These are phyloP conservation scores for Marasmius oreades DNA, from an alignment of 1,284 basidiomycete species.

Conservation along the genomic window DNA sequence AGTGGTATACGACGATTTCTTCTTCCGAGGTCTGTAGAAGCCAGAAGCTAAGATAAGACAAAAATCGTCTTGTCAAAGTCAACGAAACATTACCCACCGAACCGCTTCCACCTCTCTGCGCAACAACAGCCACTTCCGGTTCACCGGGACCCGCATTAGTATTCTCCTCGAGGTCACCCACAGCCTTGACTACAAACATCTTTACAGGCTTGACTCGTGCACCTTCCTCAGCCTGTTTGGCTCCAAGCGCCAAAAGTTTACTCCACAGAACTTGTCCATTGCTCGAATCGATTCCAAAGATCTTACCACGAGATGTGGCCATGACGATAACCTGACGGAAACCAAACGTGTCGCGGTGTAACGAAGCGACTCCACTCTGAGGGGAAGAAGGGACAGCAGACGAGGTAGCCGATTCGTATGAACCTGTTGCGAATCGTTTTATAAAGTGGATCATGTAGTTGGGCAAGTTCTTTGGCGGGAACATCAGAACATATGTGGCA, in stretches of 20 bases:
- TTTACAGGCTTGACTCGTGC: slow-evolving; percentile 53
- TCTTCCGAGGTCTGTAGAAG: slow-evolving; percentile 40
- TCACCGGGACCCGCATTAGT: slow-evolving; percentile 17
- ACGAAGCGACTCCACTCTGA: slow-evolving; percentile 20
- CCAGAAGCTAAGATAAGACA: slow-evolving; percentile 6
- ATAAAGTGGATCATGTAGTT: slow-evolving; percentile 65
- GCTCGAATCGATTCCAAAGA: slow-evolving; percentile 81
- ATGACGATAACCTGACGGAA: slow-evolving; percentile 83
- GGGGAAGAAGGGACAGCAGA: slow-evolving; percentile 31
- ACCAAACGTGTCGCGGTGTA: slow-evolving; percentile 79
- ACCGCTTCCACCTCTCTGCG: slow-evolving; percentile 53
- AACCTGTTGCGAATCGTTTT: slow-evolving; percentile 71
- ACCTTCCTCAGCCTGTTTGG: slow-evolving; percentile 49
- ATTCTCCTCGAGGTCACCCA: slow-evolving; percentile 45
- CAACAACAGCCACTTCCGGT: slow-evolving; percentile 61
- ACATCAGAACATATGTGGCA: too few species aligned
- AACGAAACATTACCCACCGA: slow-evolving; percentile 60
- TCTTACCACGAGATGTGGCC: slow-evolving; percentile 70
- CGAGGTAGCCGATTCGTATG: slow-evolving; percentile 52
- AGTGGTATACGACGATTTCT: slow-evolving; percentile 74
- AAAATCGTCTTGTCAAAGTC: too few species aligned
- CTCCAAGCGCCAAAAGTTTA: slow-evolving; percentile 62
- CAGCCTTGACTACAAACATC: slow-evolving; percentile 50
- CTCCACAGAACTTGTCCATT: slow-evolving; percentile 79
- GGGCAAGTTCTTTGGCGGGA: slow-evolving; percentile 58